Percentiles rank a stretch among this genome's conserved stretches.
Evolutionary conservation across 306 rosid species (phyloP).

Genomic region (Mucuna pruriens): DNA sequence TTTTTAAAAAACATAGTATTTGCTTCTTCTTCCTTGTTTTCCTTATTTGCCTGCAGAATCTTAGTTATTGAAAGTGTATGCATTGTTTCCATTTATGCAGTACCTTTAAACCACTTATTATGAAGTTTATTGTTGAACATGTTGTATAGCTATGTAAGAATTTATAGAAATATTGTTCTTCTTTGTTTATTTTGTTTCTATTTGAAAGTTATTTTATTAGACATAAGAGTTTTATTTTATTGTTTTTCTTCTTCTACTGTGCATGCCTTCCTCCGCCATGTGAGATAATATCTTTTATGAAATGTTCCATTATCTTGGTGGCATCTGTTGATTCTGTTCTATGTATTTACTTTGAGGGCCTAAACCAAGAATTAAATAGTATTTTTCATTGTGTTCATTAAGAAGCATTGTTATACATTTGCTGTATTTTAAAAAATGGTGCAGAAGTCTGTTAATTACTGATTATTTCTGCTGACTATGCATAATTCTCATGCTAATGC

Average conservation of each 20-base stretch:
- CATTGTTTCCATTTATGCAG: neutral
- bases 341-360: neutral
- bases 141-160: neutral
- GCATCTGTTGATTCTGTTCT: neutral
- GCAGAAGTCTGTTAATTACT: conserved; percentile 1
- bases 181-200: neutral
- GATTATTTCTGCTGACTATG: neutral
- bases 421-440: neutral
- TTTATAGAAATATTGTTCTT: neutral
- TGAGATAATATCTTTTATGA: neutral
- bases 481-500: neutral
- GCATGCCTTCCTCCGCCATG: neutral
- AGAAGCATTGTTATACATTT: neutral
- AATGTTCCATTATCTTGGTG: neutral
- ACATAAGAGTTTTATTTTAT: neutral
- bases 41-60: neutral
- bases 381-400: neutral
- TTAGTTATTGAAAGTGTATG: neutral
- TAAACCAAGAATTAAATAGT: neutral
- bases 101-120: neutral
- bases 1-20: neutral
- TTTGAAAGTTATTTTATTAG: neutral
- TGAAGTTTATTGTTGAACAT: neutral
- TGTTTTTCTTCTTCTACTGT: conserved; percentile 43
- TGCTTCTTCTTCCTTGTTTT: neutral